phyloP scores from a whole-genome alignment of 192 early-diverging fungal species.

The Diversispora epigaea region DNA sequence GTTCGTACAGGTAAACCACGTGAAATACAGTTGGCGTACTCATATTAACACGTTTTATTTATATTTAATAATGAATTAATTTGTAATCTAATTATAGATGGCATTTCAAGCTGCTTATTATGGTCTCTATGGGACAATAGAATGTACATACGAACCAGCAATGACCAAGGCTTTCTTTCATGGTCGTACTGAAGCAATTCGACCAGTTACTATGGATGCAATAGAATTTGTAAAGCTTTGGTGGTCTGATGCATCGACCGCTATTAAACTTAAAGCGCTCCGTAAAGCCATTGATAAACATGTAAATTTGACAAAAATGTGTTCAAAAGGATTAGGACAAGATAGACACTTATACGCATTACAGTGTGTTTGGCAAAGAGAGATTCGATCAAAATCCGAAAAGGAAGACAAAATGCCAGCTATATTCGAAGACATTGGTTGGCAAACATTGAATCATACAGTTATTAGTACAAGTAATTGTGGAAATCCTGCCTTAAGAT shows the following conservation, averaged over 20 bases:
- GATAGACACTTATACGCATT: slow-evolving; percentile 89
- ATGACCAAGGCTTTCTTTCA: slow-evolving; percentile 71
- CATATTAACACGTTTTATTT: too few species aligned
- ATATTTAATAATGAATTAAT: background rate
- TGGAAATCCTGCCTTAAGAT: slow-evolving; percentile 65
- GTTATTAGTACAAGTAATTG: slow-evolving; percentile 72
- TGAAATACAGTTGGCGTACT: background rate
- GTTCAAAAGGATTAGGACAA: slow-evolving; percentile 74
- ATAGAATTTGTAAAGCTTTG: slow-evolving; percentile 65
- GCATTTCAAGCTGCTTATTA: slow-evolving; percentile 80
- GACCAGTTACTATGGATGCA: slow-evolving; percentile 64
- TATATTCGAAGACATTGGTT: slow-evolving; percentile 49
- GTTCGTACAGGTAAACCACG: slow-evolving; percentile 50
- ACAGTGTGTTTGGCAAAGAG: slow-evolving; percentile 57
- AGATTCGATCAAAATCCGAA: slow-evolving; percentile 10
- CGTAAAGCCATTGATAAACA: slow-evolving; percentile 65
- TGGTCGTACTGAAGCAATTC: slow-evolving; percentile 82
- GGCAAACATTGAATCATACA: slow-evolving; percentile 53
- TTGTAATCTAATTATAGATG: slow-evolving; percentile 53
- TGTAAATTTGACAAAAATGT: slow-evolving; percentile 61
- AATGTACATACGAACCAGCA: slow-evolving; percentile 79
- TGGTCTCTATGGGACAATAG: slow-evolving; percentile 64
- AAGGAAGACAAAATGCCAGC: slow-evolving; percentile 36
- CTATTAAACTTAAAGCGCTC: slow-evolving; percentile 50
- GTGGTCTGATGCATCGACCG: slow-evolving; percentile 50